Conservation (phyloP, 768 basidiomycete genomes). For the Hygrophorus pudorinus region DNA sequence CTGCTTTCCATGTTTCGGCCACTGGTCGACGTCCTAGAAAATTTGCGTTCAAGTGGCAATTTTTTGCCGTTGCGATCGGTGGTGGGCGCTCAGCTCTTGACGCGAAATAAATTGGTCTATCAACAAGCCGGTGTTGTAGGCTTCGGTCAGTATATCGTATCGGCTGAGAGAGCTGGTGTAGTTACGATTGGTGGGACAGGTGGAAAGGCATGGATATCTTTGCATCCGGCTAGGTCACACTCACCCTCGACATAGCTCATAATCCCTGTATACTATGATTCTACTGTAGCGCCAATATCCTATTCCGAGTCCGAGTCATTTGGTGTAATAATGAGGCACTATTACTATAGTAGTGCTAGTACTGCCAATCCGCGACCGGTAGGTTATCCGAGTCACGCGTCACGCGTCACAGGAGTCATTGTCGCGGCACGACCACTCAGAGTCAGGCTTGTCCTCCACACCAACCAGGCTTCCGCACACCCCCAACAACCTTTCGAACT, state of each 20-base stretch:
- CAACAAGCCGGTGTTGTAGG: slow-evolving; percentile 5
- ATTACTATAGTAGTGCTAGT: not conserved
- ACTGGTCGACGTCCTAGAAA: not conserved
- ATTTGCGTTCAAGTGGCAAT: not conserved
- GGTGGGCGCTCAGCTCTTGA: slow-evolving; percentile 4
- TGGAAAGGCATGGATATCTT: slow-evolving; percentile 10
- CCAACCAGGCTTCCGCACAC: too few relatives aligned
- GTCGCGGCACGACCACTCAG: too few relatives aligned
- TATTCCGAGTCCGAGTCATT: not conserved
- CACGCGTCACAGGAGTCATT: too few relatives aligned
- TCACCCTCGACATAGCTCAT: too few relatives aligned
- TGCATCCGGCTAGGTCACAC: not conserved
- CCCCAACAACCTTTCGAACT: not conserved
- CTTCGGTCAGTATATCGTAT: slow-evolving; percentile 8
- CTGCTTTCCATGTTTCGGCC: not conserved
- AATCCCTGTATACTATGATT: too few relatives aligned
- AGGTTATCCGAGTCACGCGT: too few relatives aligned
- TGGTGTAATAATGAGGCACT: not conserved
- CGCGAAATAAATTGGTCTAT: slow-evolving; percentile 1
- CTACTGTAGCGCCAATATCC: too few relatives aligned
- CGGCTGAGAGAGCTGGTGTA: slow-evolving; percentile 7
- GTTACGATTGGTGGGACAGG: slow-evolving; percentile 7
- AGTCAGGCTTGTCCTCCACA: too few relatives aligned
- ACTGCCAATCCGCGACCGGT: not conserved
- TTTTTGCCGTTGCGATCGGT: slow-evolving; percentile 4